Percentiles rank a stretch among this genome's conserved stretches.
These are phyloP conservation scores for Fusarium sp. DNA, from an alignment of 2,329 filamentous ascomycete species.

Conservation along the genomic window DNA sequence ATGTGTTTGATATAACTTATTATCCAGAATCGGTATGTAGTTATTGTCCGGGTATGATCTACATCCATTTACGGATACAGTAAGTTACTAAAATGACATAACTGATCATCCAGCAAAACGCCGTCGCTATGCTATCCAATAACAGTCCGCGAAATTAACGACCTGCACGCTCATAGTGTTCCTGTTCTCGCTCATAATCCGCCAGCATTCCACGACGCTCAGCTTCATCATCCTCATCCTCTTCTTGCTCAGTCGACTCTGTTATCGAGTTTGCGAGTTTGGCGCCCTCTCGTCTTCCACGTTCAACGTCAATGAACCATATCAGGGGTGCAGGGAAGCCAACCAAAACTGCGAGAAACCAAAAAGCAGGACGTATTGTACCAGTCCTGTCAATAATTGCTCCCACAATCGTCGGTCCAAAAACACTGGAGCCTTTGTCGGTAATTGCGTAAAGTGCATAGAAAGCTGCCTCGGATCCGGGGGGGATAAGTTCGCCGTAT, in stretches of 20 bases:
- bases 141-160: conserved; percentile 9
- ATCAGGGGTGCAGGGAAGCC: conserved; percentile 86
- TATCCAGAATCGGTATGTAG: background rate
- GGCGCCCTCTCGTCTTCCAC: conserved; percentile 76
- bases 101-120: conserved; percentile 28
- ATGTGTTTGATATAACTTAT: background rate
- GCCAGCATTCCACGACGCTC: conserved; percentile 47
- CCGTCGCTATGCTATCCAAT: conserved; percentile 41
- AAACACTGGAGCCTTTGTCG: conserved; percentile 93
- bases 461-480: conserved; percentile 94
- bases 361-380: conserved; percentile 87
- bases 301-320: conserved; percentile 84
- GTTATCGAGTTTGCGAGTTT: conserved; percentile 71
- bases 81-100: background rate
- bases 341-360: conserved; percentile 88
- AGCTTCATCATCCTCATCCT: conserved; percentile 34
- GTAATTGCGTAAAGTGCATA: conserved; percentile 98
- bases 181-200: conserved; percentile 44
- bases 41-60: conserved; percentile 11
- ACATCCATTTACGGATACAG: background rate
- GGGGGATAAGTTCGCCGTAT: conserved; percentile 93
- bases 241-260: conserved; percentile 55
- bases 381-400: conserved; percentile 87
- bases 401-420: conserved; percentile 93
- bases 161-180: conserved; percentile 15